A percentile compares a stretch with the other conserved stretches of the same genome.
Evolutionary conservation across 179 eudicot species (phyloP).

Genomic region (Silene vulgaris): DNA sequence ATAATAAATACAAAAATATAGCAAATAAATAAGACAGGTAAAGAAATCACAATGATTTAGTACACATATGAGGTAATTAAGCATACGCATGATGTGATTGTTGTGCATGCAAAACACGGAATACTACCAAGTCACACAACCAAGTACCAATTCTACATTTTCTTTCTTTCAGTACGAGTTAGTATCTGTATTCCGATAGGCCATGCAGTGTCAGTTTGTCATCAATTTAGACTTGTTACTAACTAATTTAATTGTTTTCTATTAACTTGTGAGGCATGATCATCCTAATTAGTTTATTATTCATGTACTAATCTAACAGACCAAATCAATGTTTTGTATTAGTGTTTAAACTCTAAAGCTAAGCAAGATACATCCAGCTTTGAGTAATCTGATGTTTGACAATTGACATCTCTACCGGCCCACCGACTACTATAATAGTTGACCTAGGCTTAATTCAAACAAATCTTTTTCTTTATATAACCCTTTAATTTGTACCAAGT

Average conservation of each 20-base stretch:
- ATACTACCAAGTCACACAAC: constrained; percentile 12
- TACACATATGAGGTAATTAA: not conserved
- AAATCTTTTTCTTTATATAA: not conserved
- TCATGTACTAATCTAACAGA: constrained; percentile 8
- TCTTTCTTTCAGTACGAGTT: not conserved
- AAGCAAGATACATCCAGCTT: not conserved
- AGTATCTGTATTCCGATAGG: not conserved
- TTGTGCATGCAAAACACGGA: constrained; percentile 11
- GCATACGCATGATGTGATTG: constrained; percentile 8
- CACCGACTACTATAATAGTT: constrained; percentile 13
- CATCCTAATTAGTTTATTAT: constrained; percentile 12
- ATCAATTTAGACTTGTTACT: not conserved
- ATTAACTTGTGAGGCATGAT: constrained; percentile 9
- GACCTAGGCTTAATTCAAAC: constrained; percentile 1
- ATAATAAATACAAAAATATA: too few species aligned
- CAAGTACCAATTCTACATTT: not conserved
- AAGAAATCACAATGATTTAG: not conserved
- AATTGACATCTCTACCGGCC: constrained; percentile 21
- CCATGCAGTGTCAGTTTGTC: constrained; percentile 11
- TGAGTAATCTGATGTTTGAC: not conserved
- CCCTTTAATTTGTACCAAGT: not conserved
- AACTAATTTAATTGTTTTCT: not conserved
- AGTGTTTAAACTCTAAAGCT: too few species aligned
- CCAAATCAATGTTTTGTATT: constrained; percentile 19
- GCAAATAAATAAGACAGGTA: not conserved